phyloP scores from a whole-genome alignment of 2,329 filamentous ascomycete species.

The Xylariaceae sp. region DNA sequence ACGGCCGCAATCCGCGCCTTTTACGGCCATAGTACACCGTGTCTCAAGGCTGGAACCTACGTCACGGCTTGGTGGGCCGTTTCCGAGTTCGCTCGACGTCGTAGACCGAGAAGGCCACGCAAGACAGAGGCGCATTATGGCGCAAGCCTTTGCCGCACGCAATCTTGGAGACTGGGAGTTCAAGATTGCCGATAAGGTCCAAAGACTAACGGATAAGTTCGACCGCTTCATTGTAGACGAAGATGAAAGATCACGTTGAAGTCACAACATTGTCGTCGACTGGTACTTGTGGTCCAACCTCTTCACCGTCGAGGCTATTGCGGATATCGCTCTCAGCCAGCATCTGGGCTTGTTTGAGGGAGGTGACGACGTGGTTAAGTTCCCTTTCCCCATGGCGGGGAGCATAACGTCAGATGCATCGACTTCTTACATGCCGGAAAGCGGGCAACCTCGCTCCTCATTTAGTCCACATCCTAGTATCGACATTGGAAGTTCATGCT shows the following conservation, averaged over 20 bases:
- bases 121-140: slow-evolving; percentile 47
- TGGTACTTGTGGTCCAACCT: slow-evolving; percentile 51
- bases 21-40: slow-evolving; percentile 1
- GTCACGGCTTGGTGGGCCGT: background rate
- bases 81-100: background rate
- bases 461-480: background rate
- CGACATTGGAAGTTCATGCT: background rate
- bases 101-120: slow-evolving; percentile 38
- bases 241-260: slow-evolving; percentile 21
- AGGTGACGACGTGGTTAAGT: slow-evolving; percentile 34
- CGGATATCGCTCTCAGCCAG: slow-evolving; percentile 50
- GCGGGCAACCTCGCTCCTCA: background rate
- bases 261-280: slow-evolving; percentile 43
- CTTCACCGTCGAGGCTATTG: slow-evolving; percentile 54
- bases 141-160: slow-evolving; percentile 48
- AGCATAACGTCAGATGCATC: slow-evolving; percentile 1
- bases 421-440: background rate
- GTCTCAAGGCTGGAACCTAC: slow-evolving; percentile 2
- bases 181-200: slow-evolving; percentile 51
- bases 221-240: slow-evolving; percentile 12
- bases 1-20: slow-evolving; percentile 1
- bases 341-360: slow-evolving; percentile 48
- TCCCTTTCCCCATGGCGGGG: too few relatives aligned
- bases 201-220: too few relatives aligned
- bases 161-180: slow-evolving; percentile 53